phyloP scores from a whole-genome alignment of 306 rosid genomes.

The Prunus armeniaca region DNA sequence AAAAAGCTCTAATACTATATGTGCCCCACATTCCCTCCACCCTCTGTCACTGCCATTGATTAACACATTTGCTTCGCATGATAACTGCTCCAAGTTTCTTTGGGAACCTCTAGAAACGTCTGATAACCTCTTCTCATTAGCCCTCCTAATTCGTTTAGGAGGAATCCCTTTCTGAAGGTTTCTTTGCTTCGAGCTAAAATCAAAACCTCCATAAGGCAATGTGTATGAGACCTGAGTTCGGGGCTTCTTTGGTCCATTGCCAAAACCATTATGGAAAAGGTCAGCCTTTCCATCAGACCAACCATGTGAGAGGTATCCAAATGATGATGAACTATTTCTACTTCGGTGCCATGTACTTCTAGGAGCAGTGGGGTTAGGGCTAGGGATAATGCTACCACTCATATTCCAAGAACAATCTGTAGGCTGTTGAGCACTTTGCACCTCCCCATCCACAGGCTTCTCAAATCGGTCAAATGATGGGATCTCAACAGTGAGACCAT shows the following conservation, averaged over 20 bases:
- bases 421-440: slow-evolving; percentile 45
- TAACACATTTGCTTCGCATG: slow-evolving; percentile 78
- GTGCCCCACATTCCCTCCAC: slow-evolving; percentile 85
- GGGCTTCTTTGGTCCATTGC: slow-evolving; percentile 84
- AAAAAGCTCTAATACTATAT: slow-evolving; percentile 66
- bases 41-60: slow-evolving; percentile 75
- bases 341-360: slow-evolving; percentile 76
- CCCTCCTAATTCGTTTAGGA: slow-evolving; percentile 74
- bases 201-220: slow-evolving; percentile 70
- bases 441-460: slow-evolving; percentile 50
- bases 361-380: slow-evolving; percentile 82
- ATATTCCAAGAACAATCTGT: slow-evolving; percentile 53
- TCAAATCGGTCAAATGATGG: slow-evolving; percentile 52
- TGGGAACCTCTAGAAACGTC: slow-evolving; percentile 54
- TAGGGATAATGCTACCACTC: slow-evolving; percentile 51
- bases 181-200: slow-evolving; percentile 50
- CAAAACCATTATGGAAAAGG: slow-evolving; percentile 57
- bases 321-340: slow-evolving; percentile 47
- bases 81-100: slow-evolving; percentile 63
- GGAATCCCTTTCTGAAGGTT: slow-evolving; percentile 56
- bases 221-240: slow-evolving; percentile 88
- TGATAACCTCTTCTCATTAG: slow-evolving; percentile 66
- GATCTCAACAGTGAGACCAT: slow-evolving; percentile 57
- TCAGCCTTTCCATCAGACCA: slow-evolving; percentile 75
- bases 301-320: slow-evolving; percentile 57